These are phyloP conservation scores for Chrysopogon serrulatus DNA, from an alignment of 176 grass and related monocot genomes.

Conservation along the genomic window DNA sequence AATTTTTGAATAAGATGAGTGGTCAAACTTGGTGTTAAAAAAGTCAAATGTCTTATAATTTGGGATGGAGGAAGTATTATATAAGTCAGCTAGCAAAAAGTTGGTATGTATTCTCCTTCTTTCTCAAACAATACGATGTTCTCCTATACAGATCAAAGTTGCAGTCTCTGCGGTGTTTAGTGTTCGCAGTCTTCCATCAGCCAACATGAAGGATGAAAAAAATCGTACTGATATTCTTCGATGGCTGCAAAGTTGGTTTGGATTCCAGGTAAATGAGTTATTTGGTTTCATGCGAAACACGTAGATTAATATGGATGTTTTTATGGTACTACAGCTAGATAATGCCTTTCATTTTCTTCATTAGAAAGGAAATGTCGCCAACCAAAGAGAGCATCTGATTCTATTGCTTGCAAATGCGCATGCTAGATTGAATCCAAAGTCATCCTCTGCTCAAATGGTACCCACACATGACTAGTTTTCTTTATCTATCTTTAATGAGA, in stretches of 20 bases:
- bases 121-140: too few relatives aligned
- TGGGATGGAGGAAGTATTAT: background rate
- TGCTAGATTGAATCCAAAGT: constrained; percentile 68
- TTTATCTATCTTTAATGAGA: constrained; percentile 25
- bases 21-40: too few relatives aligned
- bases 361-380: constrained; percentile 93
- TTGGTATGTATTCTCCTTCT: too few relatives aligned
- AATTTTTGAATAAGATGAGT: too few relatives aligned
- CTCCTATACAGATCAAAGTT: constrained; percentile 63
- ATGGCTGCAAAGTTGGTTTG: constrained; percentile 94
- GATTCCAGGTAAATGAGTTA: constrained; percentile 70
- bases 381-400: constrained; percentile 96
- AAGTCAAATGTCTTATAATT: too few relatives aligned
- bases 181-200: constrained; percentile 75
- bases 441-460: constrained; percentile 72
- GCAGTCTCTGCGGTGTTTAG: constrained; percentile 70
- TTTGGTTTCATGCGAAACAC: background rate
- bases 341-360: constrained; percentile 11
- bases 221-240: constrained; percentile 57
- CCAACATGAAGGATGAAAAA: constrained; percentile 44
- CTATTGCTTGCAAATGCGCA: constrained; percentile 91
- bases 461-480: constrained; percentile 4
- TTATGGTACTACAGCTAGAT: constrained; percentile 15
- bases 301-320: constrained; percentile 1
- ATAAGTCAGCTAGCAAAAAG: background rate